phyloP scores from a whole-genome alignment of 345 rosid genomes.

The Euphorbia lathyris region DNA sequence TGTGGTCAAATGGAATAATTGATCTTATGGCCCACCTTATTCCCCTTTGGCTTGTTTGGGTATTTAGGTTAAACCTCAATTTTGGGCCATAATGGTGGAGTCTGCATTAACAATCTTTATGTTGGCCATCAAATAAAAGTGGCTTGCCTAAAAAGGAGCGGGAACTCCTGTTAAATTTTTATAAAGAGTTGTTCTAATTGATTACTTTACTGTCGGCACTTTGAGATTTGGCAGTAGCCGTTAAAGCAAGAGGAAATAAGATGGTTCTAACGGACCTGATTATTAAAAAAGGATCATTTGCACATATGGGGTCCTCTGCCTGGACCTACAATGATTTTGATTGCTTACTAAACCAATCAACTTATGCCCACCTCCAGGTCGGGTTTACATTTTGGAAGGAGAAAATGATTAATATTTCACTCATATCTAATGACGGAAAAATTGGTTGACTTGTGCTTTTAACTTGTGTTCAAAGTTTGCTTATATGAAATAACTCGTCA shows the following conservation, averaged over 20 bases:
- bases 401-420: conserved; percentile 9
- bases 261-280: conserved; percentile 21
- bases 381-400: conserved; percentile 12
- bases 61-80: conserved; percentile 14
- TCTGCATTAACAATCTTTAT: conserved; percentile 17
- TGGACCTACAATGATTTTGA: conserved; percentile 15
- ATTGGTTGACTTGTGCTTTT: neutral
- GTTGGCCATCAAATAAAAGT: conserved; percentile 24
- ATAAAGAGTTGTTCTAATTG: neutral
- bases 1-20: conserved; percentile 24
- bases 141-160: conserved; percentile 16
- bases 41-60: conserved; percentile 3
- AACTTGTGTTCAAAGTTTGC: neutral
- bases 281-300: conserved; percentile 17
- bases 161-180: conserved; percentile 13
- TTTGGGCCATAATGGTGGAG: conserved; percentile 17
- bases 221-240: conserved; percentile 18
- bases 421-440: neutral
- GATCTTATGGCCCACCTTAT: conserved; percentile 16
- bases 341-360: conserved; percentile 20
- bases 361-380: conserved; percentile 18
- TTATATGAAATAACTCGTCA: neutral
- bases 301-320: conserved; percentile 20
- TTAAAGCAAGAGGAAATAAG: conserved; percentile 9
- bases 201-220: conserved; percentile 9